Evolutionary conservation across 2,329 filamentous ascomycete genomes (phyloP).

Genomic region (Ceratocystis albifundus): DNA sequence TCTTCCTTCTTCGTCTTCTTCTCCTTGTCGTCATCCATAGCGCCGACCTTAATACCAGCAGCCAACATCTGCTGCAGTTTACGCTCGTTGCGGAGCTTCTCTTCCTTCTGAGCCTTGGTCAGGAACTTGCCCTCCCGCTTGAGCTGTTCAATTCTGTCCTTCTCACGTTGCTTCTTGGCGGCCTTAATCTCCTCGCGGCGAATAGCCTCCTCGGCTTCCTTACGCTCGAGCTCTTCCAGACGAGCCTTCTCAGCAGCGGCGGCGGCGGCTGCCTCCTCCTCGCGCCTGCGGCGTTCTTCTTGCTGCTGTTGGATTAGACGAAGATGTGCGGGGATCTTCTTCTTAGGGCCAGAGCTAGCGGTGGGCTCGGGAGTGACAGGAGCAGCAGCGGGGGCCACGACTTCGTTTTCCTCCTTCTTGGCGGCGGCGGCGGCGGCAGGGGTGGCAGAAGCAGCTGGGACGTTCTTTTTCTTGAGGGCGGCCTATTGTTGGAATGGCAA

Average conservation of each 20-base stretch:
- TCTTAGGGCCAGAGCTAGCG: slow-evolving; percentile 45
- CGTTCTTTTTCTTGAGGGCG: slow-evolving; percentile 69
- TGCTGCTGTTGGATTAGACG: slow-evolving; percentile 69
- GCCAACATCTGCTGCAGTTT: slow-evolving; percentile 79
- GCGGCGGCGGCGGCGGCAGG: slow-evolving; percentile 30
- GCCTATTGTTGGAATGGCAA: slow-evolving; percentile 4
- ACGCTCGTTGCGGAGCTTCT: slow-evolving; percentile 64
- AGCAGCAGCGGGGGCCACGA: slow-evolving; percentile 46
- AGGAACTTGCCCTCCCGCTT: slow-evolving; percentile 82
- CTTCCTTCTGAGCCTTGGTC: slow-evolving; percentile 75
- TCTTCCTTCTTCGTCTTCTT: slow-evolving; percentile 71
- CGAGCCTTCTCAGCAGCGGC: slow-evolving; percentile 53
- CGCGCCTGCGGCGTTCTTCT: slow-evolving; percentile 55
- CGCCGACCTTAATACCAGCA: slow-evolving; percentile 61
- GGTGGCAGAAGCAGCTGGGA: slow-evolving; percentile 12
- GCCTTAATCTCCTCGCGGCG: slow-evolving; percentile 61
- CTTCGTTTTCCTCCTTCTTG: slow-evolving; percentile 27
- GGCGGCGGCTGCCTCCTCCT: slow-evolving; percentile 50
- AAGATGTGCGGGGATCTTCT: slow-evolving; percentile 73
- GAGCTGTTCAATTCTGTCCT: slow-evolving; percentile 72
- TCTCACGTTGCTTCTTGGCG: slow-evolving; percentile 74
- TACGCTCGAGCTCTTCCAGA: slow-evolving; percentile 53
- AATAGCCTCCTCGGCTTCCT: slow-evolving; percentile 55
- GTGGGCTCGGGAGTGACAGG: slow-evolving; percentile 33
- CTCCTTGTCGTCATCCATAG: slow-evolving; percentile 33